These are phyloP conservation scores for Spatholobus suberectus DNA, from an alignment of 306 rosid genomes.

Conservation along the genomic window DNA sequence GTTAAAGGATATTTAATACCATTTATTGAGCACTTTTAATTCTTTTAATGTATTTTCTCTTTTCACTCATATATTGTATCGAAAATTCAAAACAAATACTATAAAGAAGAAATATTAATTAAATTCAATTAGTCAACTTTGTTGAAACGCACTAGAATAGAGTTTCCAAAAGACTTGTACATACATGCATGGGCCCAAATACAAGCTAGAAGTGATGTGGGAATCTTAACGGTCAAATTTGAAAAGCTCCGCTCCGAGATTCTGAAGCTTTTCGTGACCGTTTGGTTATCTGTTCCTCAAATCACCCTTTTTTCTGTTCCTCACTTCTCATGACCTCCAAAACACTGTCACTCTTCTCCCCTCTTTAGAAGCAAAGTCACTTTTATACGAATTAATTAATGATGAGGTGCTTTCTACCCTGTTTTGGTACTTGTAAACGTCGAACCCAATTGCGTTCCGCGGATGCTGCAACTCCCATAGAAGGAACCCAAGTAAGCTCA, in stretches of 20 bases:
- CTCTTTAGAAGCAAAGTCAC: slow-evolving; percentile 39
- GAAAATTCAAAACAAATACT: too few species aligned
- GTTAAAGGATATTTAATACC: too few species aligned
- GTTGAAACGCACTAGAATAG: too few species aligned
- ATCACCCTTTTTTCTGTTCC: neutral
- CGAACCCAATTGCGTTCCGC: slow-evolving; percentile 28
- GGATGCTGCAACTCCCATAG: neutral
- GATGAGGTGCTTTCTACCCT: slow-evolving; percentile 67
- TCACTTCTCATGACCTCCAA: neutral
- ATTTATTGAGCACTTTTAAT: too few species aligned
- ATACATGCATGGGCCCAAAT: slow-evolving; percentile 12
- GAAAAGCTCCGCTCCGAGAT: slow-evolving; percentile 24
- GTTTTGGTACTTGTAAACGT: slow-evolving; percentile 52
- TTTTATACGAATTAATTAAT: slow-evolving; percentile 51
- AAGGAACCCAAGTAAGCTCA: slow-evolving; percentile 32
- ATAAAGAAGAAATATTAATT: too few species aligned
- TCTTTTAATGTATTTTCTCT: too few species aligned
- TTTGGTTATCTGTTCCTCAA: slow-evolving; percentile 6
- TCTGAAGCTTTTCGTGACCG: slow-evolving; percentile 41
- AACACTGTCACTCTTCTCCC: neutral
- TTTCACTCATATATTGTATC: too few species aligned
- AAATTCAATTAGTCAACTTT: too few species aligned
- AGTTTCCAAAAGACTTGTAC: too few species aligned
- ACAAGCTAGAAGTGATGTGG: neutral
- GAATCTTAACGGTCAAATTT: slow-evolving; percentile 60